These are phyloP conservation scores for Nicotiana obtusifolia DNA, from an alignment of 257 asterid species.

Conservation along the genomic window DNA sequence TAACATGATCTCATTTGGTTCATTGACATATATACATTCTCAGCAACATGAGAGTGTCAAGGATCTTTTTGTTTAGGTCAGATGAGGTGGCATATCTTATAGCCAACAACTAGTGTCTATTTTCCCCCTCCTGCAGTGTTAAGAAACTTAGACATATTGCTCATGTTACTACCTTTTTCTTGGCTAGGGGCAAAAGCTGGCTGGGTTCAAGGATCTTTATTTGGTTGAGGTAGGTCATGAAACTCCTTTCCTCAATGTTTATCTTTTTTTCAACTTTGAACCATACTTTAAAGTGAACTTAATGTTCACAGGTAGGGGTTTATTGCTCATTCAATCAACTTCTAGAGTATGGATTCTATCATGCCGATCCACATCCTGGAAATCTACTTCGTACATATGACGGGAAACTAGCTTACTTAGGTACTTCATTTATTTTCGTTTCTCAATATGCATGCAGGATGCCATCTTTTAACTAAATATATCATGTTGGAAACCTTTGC, in stretches of 20 bases:
- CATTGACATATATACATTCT: background rate
- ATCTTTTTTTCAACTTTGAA: background rate
- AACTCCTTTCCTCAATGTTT: conserved; percentile 11
- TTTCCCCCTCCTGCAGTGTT: background rate
- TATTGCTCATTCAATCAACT: conserved; percentile 98
- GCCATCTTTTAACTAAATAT: background rate
- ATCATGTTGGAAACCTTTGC: background rate
- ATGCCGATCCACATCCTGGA: conserved; percentile 99
- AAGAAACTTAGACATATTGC: background rate
- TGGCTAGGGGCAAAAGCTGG: conserved; percentile 85
- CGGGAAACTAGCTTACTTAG: conserved; percentile 93
- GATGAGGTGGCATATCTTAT: background rate
- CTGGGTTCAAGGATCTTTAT: conserved; percentile 81
- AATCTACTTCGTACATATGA: conserved; percentile 87
- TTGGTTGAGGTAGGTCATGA: conserved; percentile 72
- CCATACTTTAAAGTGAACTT: conserved; percentile 3
- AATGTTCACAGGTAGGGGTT: conserved; percentile 73
- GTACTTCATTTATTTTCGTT: conserved; percentile 31
- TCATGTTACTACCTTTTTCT: conserved; percentile 13
- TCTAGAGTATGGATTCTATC: conserved; percentile 90
- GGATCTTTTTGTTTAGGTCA: background rate
- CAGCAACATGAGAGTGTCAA: background rate
- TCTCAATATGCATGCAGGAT: conserved; percentile 13
- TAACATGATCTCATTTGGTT: background rate
- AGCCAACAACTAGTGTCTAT: background rate